These are phyloP conservation scores for Leccinum longicurvipes DNA, from an alignment of 768 basidiomycete species.

Conservation along the genomic window DNA sequence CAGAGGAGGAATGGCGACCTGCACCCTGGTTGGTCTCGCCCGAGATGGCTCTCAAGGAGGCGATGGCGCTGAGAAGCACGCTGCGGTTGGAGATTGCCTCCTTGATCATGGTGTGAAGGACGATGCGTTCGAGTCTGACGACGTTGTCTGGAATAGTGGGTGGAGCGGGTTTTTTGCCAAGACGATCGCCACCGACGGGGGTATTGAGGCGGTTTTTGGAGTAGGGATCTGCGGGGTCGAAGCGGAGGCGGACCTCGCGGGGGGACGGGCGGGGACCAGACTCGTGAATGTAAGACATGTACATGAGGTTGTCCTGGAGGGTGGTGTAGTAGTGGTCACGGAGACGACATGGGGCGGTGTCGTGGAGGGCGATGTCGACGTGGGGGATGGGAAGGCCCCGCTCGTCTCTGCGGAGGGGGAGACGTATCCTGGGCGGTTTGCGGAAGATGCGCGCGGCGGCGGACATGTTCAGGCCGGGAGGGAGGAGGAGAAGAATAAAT, in stretches of 20 bases:
- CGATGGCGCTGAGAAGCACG: constrained; percentile 78
- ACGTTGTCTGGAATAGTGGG: constrained; percentile 67
- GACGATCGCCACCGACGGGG: constrained; percentile 65
- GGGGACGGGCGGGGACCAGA: constrained; percentile 48
- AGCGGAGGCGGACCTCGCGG: constrained; percentile 60
- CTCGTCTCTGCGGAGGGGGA: constrained; percentile 45
- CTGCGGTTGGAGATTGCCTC: constrained; percentile 68
- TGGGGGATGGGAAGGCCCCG: constrained; percentile 73
- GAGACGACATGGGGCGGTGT: constrained; percentile 70
- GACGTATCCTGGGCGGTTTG: constrained; percentile 45
- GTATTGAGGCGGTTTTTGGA: constrained; percentile 73
- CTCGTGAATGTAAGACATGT: constrained; percentile 89
- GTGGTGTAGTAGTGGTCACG: constrained; percentile 81
- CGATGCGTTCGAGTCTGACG: constrained; percentile 76
- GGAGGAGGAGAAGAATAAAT: neutral
- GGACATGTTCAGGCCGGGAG: constrained; percentile 13
- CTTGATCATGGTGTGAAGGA: constrained; percentile 84
- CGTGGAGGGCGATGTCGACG: constrained; percentile 60
- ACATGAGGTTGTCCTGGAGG: constrained; percentile 85
- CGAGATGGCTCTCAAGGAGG: constrained; percentile 82
- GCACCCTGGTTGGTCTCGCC: constrained; percentile 78
- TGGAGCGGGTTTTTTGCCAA: constrained; percentile 65
- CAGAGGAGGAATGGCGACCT: constrained; percentile 63
- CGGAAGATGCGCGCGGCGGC: constrained; percentile 47
- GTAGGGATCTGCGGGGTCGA: constrained; percentile 81